Percentiles rank a stretch among this genome's conserved stretches.
These are phyloP conservation scores for Perilla frutescens DNA, from an alignment of 257 asterid species.

Conservation along the genomic window DNA sequence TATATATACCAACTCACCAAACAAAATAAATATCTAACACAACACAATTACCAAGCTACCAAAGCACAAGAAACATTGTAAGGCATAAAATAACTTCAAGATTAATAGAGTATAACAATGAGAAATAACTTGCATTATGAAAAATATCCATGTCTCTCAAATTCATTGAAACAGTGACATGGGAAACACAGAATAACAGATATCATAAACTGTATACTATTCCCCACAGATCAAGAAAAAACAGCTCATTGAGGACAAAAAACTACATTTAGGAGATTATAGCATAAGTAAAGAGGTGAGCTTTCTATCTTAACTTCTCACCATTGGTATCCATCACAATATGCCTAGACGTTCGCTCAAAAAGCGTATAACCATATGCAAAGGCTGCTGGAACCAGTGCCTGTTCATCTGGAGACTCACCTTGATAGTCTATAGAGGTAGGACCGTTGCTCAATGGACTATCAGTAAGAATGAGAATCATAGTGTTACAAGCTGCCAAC, in stretches of 20 bases:
- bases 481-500: constrained; percentile 96
- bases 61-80: constrained; percentile 26
- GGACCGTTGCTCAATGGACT: constrained; percentile 40
- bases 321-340: constrained; percentile 90
- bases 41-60: too few species aligned
- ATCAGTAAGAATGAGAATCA: constrained; percentile 77
- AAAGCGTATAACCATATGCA: constrained; percentile 92
- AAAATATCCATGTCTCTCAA: constrained; percentile 1
- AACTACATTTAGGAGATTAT: constrained; percentile 20
- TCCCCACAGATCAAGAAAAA: constrained; percentile 18
- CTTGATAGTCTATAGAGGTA: constrained; percentile 79
- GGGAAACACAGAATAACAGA: constrained; percentile 20
- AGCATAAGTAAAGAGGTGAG: constrained; percentile 36
- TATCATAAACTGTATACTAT: constrained; percentile 11
- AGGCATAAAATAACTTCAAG: constrained; percentile 20
- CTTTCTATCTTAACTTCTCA: constrained; percentile 86
- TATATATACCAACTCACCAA: too few species aligned
- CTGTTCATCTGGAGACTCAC: constrained; percentile 99
- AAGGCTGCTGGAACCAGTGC: constrained; percentile 95
- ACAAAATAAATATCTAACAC: too few species aligned
- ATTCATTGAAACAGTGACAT: constrained; percentile 4
- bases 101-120: constrained; percentile 4
- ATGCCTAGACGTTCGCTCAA: constrained; percentile 96
- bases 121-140: background rate
- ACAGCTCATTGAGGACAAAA: constrained; percentile 23